A percentile compares a stretch with the other conserved stretches of the same genome.
Conservation (phyloP, 352 stramenopile genomes). For the Phytophthora sojae region DNA sequence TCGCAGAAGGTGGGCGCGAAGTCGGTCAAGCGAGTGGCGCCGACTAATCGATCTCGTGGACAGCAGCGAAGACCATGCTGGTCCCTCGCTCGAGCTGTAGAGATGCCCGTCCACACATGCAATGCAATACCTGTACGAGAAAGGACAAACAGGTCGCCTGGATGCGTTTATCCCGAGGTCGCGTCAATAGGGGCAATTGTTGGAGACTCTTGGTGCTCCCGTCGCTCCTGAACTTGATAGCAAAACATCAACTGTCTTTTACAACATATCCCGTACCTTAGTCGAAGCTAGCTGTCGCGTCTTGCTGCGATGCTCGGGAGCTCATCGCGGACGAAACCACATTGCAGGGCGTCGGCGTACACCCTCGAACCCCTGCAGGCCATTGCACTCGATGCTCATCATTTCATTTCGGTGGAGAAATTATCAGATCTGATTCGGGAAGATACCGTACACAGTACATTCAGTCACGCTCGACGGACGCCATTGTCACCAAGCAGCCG, state of each 20-base stretch:
- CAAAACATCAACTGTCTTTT: no score
- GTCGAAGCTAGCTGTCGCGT: background rate
- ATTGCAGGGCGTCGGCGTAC: no score
- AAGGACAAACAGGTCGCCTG: background rate
- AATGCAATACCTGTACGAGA: no score
- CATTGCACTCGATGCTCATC: background rate
- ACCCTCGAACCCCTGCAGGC: no score
- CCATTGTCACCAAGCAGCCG: constrained; percentile 18
- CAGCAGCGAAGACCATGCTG: background rate
- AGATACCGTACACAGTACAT: background rate
- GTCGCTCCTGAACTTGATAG: no score
- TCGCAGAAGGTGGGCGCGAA: background rate
- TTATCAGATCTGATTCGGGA: background rate
- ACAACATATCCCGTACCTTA: no score
- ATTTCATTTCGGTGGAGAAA: constrained; percentile 1
- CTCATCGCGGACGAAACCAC: no score
- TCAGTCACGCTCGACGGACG: constrained; percentile 14
- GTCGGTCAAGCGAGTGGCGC: background rate
- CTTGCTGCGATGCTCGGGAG: background rate
- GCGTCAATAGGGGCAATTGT: background rate
- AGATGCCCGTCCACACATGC: background rate
- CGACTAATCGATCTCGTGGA: background rate
- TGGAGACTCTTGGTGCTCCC: no score
- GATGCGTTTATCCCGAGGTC: background rate
- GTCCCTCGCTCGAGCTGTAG: background rate